These are phyloP conservation scores for Calocera cornea DNA, from an alignment of 768 basidiomycete genomes.

Conservation along the genomic window DNA sequence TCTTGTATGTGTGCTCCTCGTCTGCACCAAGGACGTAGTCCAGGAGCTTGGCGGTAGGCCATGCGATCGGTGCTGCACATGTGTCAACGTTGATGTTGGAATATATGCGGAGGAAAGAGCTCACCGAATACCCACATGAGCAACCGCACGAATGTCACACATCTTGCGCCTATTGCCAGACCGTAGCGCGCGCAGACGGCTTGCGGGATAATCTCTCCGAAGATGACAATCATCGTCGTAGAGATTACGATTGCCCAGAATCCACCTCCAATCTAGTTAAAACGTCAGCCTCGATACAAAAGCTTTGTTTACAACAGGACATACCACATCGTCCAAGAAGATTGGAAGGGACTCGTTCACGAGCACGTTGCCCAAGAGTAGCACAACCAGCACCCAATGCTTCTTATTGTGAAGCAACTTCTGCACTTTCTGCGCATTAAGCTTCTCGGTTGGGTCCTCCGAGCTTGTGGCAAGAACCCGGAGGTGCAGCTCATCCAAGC, in stretches of 20 bases:
- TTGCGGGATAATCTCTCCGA: constrained; percentile 67
- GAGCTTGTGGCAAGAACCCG: constrained; percentile 74
- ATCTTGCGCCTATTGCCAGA: constrained; percentile 62
- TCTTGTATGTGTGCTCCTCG: constrained; percentile 62
- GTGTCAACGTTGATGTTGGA: neutral
- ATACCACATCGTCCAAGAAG: constrained; percentile 58
- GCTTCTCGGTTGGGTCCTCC: constrained; percentile 51
- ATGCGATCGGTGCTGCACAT: constrained; percentile 57
- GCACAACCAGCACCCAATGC: constrained; percentile 23
- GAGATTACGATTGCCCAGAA: constrained; percentile 66
- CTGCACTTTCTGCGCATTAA: constrained; percentile 44
- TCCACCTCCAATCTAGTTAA: constrained; percentile 42
- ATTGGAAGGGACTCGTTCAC: constrained; percentile 49
- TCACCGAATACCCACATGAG: constrained; percentile 58
- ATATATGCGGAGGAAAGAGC: constrained; percentile 14
- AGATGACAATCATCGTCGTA: constrained; percentile 66
- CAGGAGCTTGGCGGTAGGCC: constrained; percentile 53
- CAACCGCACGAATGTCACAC: constrained; percentile 56
- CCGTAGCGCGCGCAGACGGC: constrained; percentile 67
- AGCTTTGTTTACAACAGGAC: constrained; percentile 5
- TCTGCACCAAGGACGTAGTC: constrained; percentile 66
- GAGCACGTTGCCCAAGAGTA: constrained; percentile 83
- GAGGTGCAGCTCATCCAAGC: constrained; percentile 79
- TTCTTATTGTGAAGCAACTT: neutral
- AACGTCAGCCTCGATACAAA: neutral